Evolutionary conservation across 2,329 filamentous ascomycete genomes (phyloP), one percentile per base, ranked within the genome.

Genomic region (Colletotrichum higginsianum): DNA sequence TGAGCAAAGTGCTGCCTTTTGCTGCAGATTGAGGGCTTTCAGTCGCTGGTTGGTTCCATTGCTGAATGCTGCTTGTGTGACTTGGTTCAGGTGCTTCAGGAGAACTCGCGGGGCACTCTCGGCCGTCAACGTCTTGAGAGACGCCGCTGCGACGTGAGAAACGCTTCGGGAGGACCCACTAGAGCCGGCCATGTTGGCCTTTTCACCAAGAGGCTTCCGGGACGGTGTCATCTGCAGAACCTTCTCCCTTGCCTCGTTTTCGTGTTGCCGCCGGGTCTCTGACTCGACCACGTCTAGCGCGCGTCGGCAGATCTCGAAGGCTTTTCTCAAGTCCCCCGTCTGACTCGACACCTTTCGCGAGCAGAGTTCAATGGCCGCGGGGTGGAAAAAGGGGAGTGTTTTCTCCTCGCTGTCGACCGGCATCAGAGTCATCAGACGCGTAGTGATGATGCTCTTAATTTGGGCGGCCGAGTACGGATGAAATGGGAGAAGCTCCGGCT

Each of bases 311-410:
- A 99, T 94, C 81, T 98, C 96, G 77, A 98, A 98, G 0, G 95
- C 96, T 81, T 97, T 98, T 72, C 96, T 93, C 60, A 99, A 83
- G 80, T 99, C 96, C 53, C 96, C 96, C 0, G 94, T 98, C 80
- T 98, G 96, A 65, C 93, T 94, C 4, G 96, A 93, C 18, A 99
- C 94, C 80, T 98, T 99, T 80, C 96, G 94, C 9, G 96, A 93
- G 80, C 96, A 97, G 55, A 99, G 91, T 78, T 97, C 94, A 76
- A 99, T 95, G 21, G 96, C 96, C 15, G 94, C 94, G 1, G 96
- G 96, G 78, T 98, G 96, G 71, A 99, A 90, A 78, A 98, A 98
- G 0, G 96, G 96, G 4, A 97, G 84, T 71, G 88, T 87, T 7
- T 87, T 79, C 3, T 82, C 82, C 46, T 88, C 82, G 61, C 85